Base-by-base conservation (phyloP, 2,329 filamentous ascomycete genomes). In the Geoglossum cookeanum region DNA sequence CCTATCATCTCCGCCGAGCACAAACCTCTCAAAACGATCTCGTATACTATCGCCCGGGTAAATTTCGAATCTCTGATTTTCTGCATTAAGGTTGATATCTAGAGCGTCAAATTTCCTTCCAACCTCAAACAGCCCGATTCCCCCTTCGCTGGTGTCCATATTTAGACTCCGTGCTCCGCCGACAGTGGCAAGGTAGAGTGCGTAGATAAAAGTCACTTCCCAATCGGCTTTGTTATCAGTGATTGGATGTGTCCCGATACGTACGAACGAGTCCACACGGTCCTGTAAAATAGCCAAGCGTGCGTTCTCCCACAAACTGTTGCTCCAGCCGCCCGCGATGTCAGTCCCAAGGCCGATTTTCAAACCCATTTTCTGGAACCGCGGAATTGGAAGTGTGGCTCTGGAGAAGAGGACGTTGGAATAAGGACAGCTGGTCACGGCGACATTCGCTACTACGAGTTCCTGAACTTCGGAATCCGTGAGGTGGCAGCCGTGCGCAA, bases 311-410 rank as follows among this genome's bases (percentile, higher is more conserved):
- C 82, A 69, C 63, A 84, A 81, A 8, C 74, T 77, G 4, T 73
- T 74, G 3, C 79, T 78, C 66, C 78, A 83, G 0, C 81, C 80
- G 33, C 79, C 81, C 1, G 80, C 79, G 48, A 75, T 78, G 60
- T 84, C 81, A 0, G 81, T 84, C 0, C 81, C 81, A 0, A 85
- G 67, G 0, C 81, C 81, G n/a, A 84, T 79, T 59, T 83, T 81
- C 64, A 84, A 77, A 0, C 74, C 79, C 1, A 71, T 68, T 0
- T 70, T 65, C 4, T 84, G 68, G 56, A 82, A 81, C 29, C 78
- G 73, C 1, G 78, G 72, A 5, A 84, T 69, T 0, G 76, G 78
- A 15, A 47, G 44, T 15, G 22, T 27, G 0, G 79, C 79, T 0
- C 75, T 75, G 79, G 81, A 80, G 67, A 79, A 81, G 0, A 78